phyloP scores from a whole-genome alignment of 2,329 filamentous ascomycete species.

The Proliferodiscus dingleyae region DNA sequence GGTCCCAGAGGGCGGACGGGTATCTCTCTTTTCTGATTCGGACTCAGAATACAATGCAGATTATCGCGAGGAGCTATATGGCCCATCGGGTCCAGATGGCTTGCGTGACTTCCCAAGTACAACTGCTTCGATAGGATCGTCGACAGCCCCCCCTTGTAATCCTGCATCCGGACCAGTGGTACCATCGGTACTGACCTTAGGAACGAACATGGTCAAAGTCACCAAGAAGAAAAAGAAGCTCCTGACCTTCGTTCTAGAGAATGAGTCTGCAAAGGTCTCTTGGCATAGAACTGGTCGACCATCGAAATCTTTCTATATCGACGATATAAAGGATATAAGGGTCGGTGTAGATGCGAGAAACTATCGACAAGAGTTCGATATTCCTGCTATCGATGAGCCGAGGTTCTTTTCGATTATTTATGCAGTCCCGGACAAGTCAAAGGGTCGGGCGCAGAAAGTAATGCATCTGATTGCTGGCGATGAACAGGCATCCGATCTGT shows the following conservation, averaged over 20 bases:
- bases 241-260: conserved; percentile 68
- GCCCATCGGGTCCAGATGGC: conserved; percentile 39
- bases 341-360: conserved; percentile 79
- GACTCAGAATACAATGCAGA: conserved; percentile 55
- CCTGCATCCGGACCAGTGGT: conserved; percentile 63
- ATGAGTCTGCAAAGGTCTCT: conserved; percentile 77
- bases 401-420: conserved; percentile 92
- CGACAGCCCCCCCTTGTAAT: conserved; percentile 35
- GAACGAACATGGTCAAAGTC: conserved; percentile 74
- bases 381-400: conserved; percentile 61
- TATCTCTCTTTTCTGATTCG: conserved; percentile 44
- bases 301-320: conserved; percentile 84
- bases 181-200: conserved; percentile 70
- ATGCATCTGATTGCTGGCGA: conserved; percentile 83
- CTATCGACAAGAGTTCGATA: conserved; percentile 77
- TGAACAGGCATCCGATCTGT: conserved; percentile 65
- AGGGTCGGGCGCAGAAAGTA: conserved; percentile 65
- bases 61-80: conserved; percentile 40
- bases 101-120: conserved; percentile 44
- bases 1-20: conserved; percentile 45
- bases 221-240: conserved; percentile 78
- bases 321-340: conserved; percentile 90
- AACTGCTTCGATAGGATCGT: conserved; percentile 43
- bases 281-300: conserved; percentile 80
- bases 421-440: conserved; percentile 69